Percentiles rank a stretch among this genome's conserved stretches.
These are phyloP conservation scores for Botrytis paeoniae DNA, from an alignment of 2,329 filamentous ascomycete genomes.

Conservation along the genomic window DNA sequence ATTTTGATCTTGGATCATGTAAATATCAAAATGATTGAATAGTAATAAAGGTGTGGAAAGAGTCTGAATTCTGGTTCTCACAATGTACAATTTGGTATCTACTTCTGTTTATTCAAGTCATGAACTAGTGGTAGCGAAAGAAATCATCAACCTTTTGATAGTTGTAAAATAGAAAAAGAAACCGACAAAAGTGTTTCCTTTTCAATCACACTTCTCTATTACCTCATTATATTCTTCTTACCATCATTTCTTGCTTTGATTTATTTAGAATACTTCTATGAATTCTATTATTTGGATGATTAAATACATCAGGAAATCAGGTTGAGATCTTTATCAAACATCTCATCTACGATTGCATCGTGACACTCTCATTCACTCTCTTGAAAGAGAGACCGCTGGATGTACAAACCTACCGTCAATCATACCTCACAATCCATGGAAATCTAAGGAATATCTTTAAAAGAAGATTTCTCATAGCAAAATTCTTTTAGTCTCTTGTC, in stretches of 20 bases:
- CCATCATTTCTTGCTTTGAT: not conserved
- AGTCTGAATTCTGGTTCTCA: accelerated
- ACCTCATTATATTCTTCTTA: not conserved
- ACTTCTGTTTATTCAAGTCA: not conserved
- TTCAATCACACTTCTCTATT: not conserved
- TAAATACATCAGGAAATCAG: not conserved
- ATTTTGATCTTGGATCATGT: not conserved
- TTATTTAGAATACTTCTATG: not conserved
- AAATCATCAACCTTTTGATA: not conserved
- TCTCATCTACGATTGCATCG: not conserved
- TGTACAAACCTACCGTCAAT: not conserved
- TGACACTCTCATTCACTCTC: not conserved
- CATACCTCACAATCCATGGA: accelerated
- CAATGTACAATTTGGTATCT: not conserved
- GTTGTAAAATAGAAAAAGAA: not conserved
- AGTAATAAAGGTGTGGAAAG: not conserved
- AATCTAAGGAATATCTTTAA: accelerated
- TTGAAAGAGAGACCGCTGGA: not conserved
- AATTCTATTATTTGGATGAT: not conserved
- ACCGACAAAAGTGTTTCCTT: not conserved
- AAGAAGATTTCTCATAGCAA: not conserved
- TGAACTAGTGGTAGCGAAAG: not conserved
- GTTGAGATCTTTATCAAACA: not conserved
- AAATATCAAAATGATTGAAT: accelerated
- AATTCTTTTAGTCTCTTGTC: not conserved